Conservation (phyloP, 352 stramenopile species). For the Thalassiosira exigua region DNA sequence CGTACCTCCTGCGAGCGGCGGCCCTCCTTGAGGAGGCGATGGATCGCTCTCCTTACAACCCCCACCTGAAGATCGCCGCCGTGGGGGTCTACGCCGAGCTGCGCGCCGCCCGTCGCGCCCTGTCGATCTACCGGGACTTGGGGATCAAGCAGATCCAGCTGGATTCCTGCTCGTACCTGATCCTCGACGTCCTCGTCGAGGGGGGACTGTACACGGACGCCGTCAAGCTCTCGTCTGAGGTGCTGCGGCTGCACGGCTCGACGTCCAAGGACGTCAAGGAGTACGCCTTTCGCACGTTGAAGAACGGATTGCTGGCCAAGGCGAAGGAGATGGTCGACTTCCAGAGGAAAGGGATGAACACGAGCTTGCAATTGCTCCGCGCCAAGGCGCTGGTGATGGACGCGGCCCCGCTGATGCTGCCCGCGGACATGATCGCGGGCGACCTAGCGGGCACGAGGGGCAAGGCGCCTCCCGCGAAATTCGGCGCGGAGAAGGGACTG, state of each 20-base stretch:
- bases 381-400: slow-evolving; percentile 76
- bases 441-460: slow-evolving; percentile 2
- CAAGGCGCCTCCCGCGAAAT: slow-evolving; percentile 20
- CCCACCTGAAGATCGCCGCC: slow-evolving; percentile 74
- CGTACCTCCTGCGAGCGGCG: slow-evolving; percentile 36
- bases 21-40: slow-evolving; percentile 67
- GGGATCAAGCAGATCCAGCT: slow-evolving; percentile 80
- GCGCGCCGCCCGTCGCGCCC: slow-evolving; percentile 47
- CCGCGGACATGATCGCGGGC: slow-evolving; percentile 27
- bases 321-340: slow-evolving; percentile 77
- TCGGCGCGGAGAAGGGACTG: slow-evolving; percentile 68
- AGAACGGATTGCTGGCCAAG: slow-evolving; percentile 69
- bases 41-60: slow-evolving; percentile 76
- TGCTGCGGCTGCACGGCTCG: slow-evolving; percentile 68
- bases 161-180: slow-evolving; percentile 77
- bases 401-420: slow-evolving; percentile 58
- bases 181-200: slow-evolving; percentile 60
- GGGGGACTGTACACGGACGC: slow-evolving; percentile 76
- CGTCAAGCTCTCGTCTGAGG: slow-evolving; percentile 52
- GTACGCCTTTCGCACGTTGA: slow-evolving; percentile 62
- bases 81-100: slow-evolving; percentile 66
- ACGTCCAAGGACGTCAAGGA: slow-evolving; percentile 69
- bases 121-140: slow-evolving; percentile 62
- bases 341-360: slow-evolving; percentile 71
- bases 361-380: slow-evolving; percentile 66